Evolutionary conservation across 208 protist species (phyloP).

Genomic region (Leishmania martiniquensis): DNA sequence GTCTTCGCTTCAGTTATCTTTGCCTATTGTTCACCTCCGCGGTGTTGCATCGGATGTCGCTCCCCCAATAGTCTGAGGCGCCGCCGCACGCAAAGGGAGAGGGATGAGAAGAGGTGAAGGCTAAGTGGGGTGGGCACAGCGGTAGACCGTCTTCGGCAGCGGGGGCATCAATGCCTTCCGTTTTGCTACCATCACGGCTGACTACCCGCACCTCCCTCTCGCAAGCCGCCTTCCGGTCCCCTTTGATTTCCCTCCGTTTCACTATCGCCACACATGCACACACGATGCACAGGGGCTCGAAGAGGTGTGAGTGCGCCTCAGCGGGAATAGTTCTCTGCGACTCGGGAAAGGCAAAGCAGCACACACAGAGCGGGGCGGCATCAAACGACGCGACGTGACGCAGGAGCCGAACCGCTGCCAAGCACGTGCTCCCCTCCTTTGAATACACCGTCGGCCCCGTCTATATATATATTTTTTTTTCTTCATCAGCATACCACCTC

Average conservation of each 20-base stretch:
- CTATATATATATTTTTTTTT: neutral
- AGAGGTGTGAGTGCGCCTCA: neutral
- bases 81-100: neutral
- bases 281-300: neutral
- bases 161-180: neutral
- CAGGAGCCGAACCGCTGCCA: too few relatives aligned
- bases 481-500: neutral
- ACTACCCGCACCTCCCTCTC: neutral
- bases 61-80: neutral
- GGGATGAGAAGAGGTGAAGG: neutral
- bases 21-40: too few relatives aligned
- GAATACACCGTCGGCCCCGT: neutral
- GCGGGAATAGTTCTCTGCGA: too few relatives aligned
- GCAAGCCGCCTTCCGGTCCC: neutral
- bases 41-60: neutral
- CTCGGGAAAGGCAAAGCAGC: neutral
- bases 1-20: neutral
- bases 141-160: neutral
- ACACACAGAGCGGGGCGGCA: neutral
- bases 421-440: too few relatives aligned
- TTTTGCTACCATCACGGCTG: neutral
- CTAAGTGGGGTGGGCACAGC: neutral
- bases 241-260: neutral
- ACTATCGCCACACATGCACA: too few relatives aligned
- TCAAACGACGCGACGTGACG: neutral